Evolutionary conservation across 352 stramenopile genomes (phyloP), one percentile per base, ranked within the genome.

Genomic region (Pythium aquatile): DNA sequence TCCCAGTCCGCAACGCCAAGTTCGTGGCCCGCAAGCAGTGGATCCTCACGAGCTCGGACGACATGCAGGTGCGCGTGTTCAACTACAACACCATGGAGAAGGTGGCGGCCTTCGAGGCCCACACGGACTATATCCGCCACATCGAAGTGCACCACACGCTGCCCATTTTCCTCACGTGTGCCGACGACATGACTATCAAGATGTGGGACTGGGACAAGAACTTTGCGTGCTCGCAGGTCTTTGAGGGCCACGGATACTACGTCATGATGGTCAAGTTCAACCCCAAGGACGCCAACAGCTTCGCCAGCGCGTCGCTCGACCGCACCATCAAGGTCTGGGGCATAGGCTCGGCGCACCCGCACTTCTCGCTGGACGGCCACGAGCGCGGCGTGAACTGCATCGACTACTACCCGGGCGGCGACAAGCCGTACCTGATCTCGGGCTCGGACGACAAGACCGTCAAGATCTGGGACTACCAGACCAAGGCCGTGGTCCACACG

Each of bases 201-300:
- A 89, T 99, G 33, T 99, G 97, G 97, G 96, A 99, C 81, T 99
- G 97, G 96, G 82, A 93, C 49, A 90, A 91, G 70, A 88, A 79
- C 63, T 96, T 87, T 67, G 47, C 66, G 7, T 93, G 83, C 69
- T 80, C 79, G 40, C 85, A 95, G 54, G 77, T 90, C 3, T 96
- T 93, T 53, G 88, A 96, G 64, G 88, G 97, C 52, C 98, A 99
- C 78, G 85, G 87, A 2, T 97, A 99, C 77, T 99, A 99, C 74
- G 97, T 99, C 56, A 99, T 99, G 98, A 98, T 98, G 93, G 94
- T 98, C 65, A 98, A 98, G 76, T 99, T 99, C 79, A 99, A 99
- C 82, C 97, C 96, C 16, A 99, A 99, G 78, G 98, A 99, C 76
- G 96, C 90, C 42, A 99, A 99, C 75, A 98, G 96, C 30, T 99